Percentiles rank a stretch among this genome's conserved stretches.
These are phyloP conservation scores for Coniferiporia weirii DNA, from an alignment of 1,284 basidiomycete species.

Conservation along the genomic window DNA sequence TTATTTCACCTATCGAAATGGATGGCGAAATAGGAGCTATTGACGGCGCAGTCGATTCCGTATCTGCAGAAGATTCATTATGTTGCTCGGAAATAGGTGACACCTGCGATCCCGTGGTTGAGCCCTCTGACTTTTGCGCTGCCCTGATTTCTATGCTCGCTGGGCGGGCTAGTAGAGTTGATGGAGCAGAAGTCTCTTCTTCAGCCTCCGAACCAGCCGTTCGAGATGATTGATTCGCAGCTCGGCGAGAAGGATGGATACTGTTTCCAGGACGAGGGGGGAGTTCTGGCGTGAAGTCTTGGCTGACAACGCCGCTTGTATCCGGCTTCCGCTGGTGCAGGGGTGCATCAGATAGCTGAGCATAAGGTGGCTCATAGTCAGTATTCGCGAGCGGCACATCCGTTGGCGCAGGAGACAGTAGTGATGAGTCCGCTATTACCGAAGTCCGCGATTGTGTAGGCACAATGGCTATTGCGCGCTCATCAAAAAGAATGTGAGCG, in stretches of 20 bases:
- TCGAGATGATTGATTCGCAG: conserved; percentile 8
- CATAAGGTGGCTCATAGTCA: conserved; percentile 64
- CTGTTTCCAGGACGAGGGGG: conserved; percentile 64
- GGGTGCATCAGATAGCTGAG: conserved; percentile 49
- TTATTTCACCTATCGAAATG: neutral
- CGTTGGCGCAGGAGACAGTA: conserved; percentile 62
- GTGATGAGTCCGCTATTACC: conserved; percentile 27
- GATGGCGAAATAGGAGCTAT: conserved; percentile 5
- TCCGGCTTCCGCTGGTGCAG: conserved; percentile 20
- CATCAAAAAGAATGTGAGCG: conserved; percentile 58
- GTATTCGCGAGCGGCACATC: conserved; percentile 42
- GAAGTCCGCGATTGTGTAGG: conserved; percentile 30
- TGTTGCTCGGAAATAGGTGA: conserved; percentile 7
- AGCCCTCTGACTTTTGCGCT: neutral
- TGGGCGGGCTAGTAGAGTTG: neutral
- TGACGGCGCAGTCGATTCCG: conserved; percentile 2
- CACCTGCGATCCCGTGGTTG: neutral
- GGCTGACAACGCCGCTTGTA: conserved; percentile 11
- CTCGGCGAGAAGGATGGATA: conserved; percentile 59
- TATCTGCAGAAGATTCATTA: neutral
- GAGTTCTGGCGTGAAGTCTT: conserved; percentile 69
- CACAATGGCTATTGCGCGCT: conserved; percentile 24
- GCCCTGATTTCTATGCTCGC: neutral
- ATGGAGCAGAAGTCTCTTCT: neutral
- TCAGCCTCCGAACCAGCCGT: conserved; percentile 8